These are phyloP conservation scores for Hymenoscyphus fructigenus DNA, from an alignment of 2,329 filamentous ascomycete species.

Conservation along the genomic window DNA sequence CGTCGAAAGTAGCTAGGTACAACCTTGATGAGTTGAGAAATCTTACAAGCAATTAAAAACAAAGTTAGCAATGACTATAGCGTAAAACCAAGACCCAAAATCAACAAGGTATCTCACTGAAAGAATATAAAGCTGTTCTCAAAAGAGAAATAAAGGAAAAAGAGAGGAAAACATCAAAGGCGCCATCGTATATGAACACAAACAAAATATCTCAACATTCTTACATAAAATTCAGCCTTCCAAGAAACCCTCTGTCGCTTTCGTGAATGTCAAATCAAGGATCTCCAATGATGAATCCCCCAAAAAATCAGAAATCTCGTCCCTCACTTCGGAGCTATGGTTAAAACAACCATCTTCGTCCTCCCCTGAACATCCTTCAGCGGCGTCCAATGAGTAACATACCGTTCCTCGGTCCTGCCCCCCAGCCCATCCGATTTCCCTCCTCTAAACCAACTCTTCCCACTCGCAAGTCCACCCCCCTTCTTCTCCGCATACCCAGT, in stretches of 20 bases:
- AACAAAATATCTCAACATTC: background rate
- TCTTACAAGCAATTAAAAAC: too few relatives aligned
- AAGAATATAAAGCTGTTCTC: background rate
- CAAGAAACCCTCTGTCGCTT: too few relatives aligned
- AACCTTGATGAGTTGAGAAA: too few relatives aligned
- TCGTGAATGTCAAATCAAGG: too few relatives aligned
- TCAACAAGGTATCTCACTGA: background rate
- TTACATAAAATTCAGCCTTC: too few relatives aligned
- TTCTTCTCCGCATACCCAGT: conserved; percentile 30
- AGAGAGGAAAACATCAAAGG: background rate
- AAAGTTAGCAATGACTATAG: background rate
- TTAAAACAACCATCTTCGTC: conserved; percentile 39
- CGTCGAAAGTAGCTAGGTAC: too few relatives aligned
- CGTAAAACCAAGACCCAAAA: background rate
- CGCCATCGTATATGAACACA: background rate
- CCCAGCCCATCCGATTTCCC: conserved; percentile 8
- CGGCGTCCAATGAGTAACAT: conserved; percentile 44
- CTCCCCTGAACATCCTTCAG: conserved; percentile 41
- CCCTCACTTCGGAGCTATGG: conserved; percentile 30
- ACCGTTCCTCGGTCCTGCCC: conserved; percentile 29
- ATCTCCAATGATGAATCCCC: too few relatives aligned
- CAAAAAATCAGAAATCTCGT: too few relatives aligned
- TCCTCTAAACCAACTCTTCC: conserved; percentile 16
- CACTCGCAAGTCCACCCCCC: conserved; percentile 11
- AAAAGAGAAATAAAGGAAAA: background rate